Evolutionary conservation across 2,329 filamentous ascomycete genomes (phyloP), one percentile per base, ranked within the genome.

Genomic region (Aspergillus sp.): DNA sequence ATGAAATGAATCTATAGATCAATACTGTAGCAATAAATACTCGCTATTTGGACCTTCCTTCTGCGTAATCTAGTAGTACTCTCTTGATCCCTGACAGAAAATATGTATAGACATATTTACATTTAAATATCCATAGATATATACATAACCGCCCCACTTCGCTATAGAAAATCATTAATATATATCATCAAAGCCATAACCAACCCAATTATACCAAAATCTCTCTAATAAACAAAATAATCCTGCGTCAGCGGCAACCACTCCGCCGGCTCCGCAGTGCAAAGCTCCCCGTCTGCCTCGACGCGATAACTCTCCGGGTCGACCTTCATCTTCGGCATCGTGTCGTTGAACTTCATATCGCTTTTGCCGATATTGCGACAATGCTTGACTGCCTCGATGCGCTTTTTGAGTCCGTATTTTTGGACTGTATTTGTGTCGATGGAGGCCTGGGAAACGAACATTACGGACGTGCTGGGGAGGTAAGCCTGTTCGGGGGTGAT

Each of bases 301-400:
- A 97, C 93, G 15, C 82, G 78, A 78, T 97, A 98, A 68, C 84
- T 87, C 82, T 98, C 93, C 5, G 93, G 90, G 73, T 98, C 93
- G 59, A 98, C 93, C 67, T 81, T 86, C 90, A 98, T 97, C 77
- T 82, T 86, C 14, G 93, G 93, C 85, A 86, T 91, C 55, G 77
- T 76, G 69, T 91, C 86, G 73, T 97, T 97, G 75, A 86, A 93
- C 70, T 91, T 92, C 92, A 97, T 96, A 75, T 97, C 90, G 66
- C 77, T 81, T 82, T 97, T 97, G 44, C 87, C 81, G 45, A 96
- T 83, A 33, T 74, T 83, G 58, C 93, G 82, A 73, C 92, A 96
- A 56, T 84, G 84, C 70, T 82, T 87, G 49, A 97, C 91, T 3
- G 90, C 80, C 77, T 95, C 90, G 62, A 97, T 79, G 47, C 90